A percentile compares a stretch with the other conserved stretches of the same genome.
Conservation (phyloP, 2,329 filamentous ascomycete species). For the Periglandula ipomoeae region DNA sequence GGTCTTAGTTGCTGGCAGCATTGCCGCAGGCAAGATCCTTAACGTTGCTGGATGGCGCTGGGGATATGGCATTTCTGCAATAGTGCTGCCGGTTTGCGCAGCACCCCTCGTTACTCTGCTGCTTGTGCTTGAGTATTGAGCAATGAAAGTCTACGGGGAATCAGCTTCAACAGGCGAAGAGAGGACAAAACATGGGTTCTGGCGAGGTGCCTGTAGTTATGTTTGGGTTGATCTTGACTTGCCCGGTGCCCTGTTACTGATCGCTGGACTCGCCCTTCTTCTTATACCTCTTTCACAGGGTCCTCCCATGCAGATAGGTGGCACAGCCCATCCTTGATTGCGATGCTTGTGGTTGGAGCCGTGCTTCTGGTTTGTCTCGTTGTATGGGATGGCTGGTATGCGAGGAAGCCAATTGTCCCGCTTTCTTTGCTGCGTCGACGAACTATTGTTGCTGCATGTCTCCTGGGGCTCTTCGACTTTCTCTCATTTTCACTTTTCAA, state of each 20-base stretch:
- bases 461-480: slow-evolving; percentile 26
- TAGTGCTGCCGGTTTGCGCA: slow-evolving; percentile 25
- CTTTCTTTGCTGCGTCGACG: slow-evolving; percentile 26
- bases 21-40: slow-evolving; percentile 25
- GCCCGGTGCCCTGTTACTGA: slow-evolving; percentile 22
- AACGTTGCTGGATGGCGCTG: slow-evolving; percentile 30
- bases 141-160: slow-evolving; percentile 13
- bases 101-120: slow-evolving; percentile 23
- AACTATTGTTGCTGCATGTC: slow-evolving; percentile 29
- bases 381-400: slow-evolving; percentile 28
- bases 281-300: slow-evolving; percentile 30
- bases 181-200: slow-evolving; percentile 9
- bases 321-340: slow-evolving; percentile 25
- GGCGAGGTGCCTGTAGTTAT: slow-evolving; percentile 14
- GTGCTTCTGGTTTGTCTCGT: slow-evolving; percentile 18
- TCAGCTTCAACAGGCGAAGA: background rate
- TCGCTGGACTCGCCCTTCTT: slow-evolving; percentile 23
- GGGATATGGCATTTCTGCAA: slow-evolving; percentile 32
- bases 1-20: slow-evolving; percentile 21
- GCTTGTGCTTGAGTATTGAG: slow-evolving; percentile 21
- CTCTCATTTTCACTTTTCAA: slow-evolving; percentile 29
- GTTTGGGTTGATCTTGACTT: slow-evolving; percentile 25
- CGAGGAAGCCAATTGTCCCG: slow-evolving; percentile 28
- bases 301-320: slow-evolving; percentile 22
- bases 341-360: slow-evolving; percentile 24